Evolutionary conservation across 2,329 filamentous ascomycete species (phyloP), one percentile per base, ranked within the genome.

Genomic region (Aspergillus costaricaensis): DNA sequence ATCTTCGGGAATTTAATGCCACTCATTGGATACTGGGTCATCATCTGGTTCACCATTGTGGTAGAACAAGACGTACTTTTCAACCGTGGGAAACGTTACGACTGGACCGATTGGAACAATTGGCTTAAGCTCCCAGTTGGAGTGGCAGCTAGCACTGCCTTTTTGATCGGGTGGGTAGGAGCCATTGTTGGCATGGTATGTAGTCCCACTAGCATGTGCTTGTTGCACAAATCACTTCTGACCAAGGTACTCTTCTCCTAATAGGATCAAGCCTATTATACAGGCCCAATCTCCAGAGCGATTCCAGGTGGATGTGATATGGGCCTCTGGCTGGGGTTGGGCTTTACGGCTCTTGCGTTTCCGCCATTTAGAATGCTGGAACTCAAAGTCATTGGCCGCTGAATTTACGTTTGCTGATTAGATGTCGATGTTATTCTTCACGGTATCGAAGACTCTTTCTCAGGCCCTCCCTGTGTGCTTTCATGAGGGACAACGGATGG

Each of bases 21-120:
- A 7, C 62, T 82, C 17, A 81, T 82, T 65, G 77, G 78, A 5
- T 81, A 82, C 62, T 82, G 79, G 79, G 67, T 78, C 8, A 69
- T 74, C 19, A 76, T 78, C 39, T 81, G 75, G 72, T 65, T 81
- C 52, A 72, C 74, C 38, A 78, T 81, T 47, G 69, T 76, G 5
- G 50, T 80, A 2, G 72, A 80, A 59, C 76, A 81, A 62, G 74
- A 81, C 47, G 12, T 79, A 15, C 63, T 81, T 5, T 82, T 82
- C 68, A 73, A 75, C 19, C 68, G 75, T 25, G 62, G 66, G n/a
- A 68, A 62, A 44, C 67, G 67, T 1, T 80, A 76, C 62, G 75
- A 79, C 63, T 80, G 79, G 78, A 62, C 72, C 10, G 68, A 67
- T 2, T 82, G 80, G 77, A 73, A 78, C 54, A 69, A 75, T 52